Base-by-base conservation (phyloP, 179 eudicot species). In the Beta lomatogona region DNA sequence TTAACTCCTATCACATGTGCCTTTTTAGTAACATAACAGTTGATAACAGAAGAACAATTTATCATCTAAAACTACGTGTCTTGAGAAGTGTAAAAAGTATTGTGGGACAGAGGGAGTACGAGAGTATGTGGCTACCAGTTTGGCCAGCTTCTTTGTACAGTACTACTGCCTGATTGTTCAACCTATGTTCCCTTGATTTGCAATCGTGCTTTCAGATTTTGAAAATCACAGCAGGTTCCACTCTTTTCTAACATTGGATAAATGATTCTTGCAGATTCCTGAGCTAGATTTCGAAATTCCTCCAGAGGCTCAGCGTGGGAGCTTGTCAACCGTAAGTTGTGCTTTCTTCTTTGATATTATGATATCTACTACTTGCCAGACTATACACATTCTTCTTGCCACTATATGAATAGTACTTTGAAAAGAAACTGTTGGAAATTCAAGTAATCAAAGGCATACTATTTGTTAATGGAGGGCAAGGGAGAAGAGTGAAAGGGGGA, bases 271-370 rank as follows among this genome's bases (percentile, higher is more conserved):
- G 85, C 87, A 96, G 99, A 89, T 96, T 75, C 98, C 96, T 79
- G 98, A 96, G 86, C 86, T 96, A 82, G 99, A 94, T 76, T 96
- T 96, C 71, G 98, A 96, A 93, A 94, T 96, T 70, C 99, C 99
- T 31, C 94, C 96, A 5, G 98, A 94, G 88, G 91, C 99, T 83
- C 99, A 96, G 81, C 94, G 98, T 83, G 99, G 99, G 69, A 92
- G 93, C 81, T 81, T 96, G 63, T 96, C 98, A 67, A 94, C 98
- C 46, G 99, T 96, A 91, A 87, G 76, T 81, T 80, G 13, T 81
- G 71, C 57, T 77, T 55, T 60, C 81, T 9, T 46, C 18, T 64
- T 3, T 77, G 12, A 12, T 13, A 65, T 25, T 2, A 71, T 9
- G 9, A 36, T 36, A 36, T 36, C 41, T 36, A 36, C 41, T 36